Evolutionary conservation across 495 filamentous ascomycete genomes (phyloP).

Genomic region (Hypoxylon lienhwacheense): DNA sequence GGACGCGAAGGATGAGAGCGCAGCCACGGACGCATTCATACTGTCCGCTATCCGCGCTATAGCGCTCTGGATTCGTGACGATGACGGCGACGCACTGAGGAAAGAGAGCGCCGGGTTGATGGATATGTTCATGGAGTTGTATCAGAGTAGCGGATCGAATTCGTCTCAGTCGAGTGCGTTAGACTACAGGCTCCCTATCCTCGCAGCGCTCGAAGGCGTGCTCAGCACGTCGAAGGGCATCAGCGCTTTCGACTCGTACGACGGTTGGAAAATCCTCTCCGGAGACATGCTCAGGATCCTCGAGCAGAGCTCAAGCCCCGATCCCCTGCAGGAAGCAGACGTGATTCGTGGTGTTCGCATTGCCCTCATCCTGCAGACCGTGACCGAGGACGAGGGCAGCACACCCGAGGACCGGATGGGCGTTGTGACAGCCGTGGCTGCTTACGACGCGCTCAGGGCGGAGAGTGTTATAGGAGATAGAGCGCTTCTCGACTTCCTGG

Average conservation of each 20-base stretch:
- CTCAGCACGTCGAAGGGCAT: slow-evolving; percentile 47
- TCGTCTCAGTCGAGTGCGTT: slow-evolving; percentile 26
- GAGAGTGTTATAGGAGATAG: slow-evolving; percentile 1
- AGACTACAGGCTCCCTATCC: slow-evolving; percentile 55
- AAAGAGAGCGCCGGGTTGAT: slow-evolving; percentile 56
- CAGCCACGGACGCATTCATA: slow-evolving; percentile 50
- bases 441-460: slow-evolving; percentile 38
- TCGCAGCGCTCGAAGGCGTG: slow-evolving; percentile 58
- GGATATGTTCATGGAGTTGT: slow-evolving; percentile 62
- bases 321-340: slow-evolving; percentile 33
- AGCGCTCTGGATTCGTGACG: slow-evolving; percentile 64
- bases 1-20: slow-evolving; percentile 49
- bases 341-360: slow-evolving; percentile 54
- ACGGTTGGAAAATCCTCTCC: slow-evolving; percentile 54
- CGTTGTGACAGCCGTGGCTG: slow-evolving; percentile 44
- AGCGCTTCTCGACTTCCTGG: slow-evolving; percentile 48
- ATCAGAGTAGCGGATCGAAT: slow-evolving; percentile 38
- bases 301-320: slow-evolving; percentile 13
- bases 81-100: slow-evolving; percentile 59
- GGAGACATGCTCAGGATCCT: slow-evolving; percentile 50
- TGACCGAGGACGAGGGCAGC: slow-evolving; percentile 47
- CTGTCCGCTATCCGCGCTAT: slow-evolving; percentile 56
- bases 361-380: slow-evolving; percentile 51
- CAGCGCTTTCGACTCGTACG: slow-evolving; percentile 45
- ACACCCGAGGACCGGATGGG: slow-evolving; percentile 54